Evolutionary conservation across 768 basidiomycete species (phyloP).

Genomic region (Hysterangium stoloniferum): DNA sequence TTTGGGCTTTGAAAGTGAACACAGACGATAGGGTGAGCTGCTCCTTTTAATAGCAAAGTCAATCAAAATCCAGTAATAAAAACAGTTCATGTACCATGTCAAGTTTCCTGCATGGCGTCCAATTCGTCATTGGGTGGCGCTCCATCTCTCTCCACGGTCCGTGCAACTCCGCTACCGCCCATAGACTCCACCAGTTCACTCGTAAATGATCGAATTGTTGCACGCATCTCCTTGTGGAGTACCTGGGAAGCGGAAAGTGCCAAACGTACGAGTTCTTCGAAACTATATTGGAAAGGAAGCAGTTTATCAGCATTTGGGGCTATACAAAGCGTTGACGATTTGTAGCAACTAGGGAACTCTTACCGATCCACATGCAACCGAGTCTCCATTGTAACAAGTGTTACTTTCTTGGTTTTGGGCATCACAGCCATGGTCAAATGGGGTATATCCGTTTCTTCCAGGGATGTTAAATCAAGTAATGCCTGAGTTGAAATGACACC

Average conservation of each 20-base stretch:
- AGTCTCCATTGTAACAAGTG: conserved; percentile 89
- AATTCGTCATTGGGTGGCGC: not conserved
- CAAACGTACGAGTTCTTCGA: conserved; percentile 79
- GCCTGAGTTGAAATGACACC: conserved; percentile 78
- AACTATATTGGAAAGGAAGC: conserved; percentile 23
- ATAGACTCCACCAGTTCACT: conserved; percentile 54
- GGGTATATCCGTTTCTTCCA: conserved; percentile 90
- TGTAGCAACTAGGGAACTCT: too few species aligned
- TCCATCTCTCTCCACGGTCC: not conserved
- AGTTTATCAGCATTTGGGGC: not conserved
- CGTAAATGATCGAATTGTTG: conserved; percentile 58
- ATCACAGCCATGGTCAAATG: conserved; percentile 83
- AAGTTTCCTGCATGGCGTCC: conserved; percentile 6
- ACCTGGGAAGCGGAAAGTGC: conserved; percentile 72
- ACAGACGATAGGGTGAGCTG: too few species aligned
- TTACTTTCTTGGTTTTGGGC: conserved; percentile 79
- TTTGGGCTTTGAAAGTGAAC: too few species aligned
- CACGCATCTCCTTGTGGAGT: conserved; percentile 79
- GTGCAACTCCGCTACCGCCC: conserved; percentile 23
- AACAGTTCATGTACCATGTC: too few species aligned
- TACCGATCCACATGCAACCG: conserved; percentile 78
- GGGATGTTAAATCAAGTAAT: conserved; percentile 76
- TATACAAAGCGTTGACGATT: too few species aligned
- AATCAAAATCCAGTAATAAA: too few species aligned
- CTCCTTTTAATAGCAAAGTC: too few species aligned